Evolutionary conservation across 1,284 basidiomycete genomes (phyloP).

Genomic region (Ganoderma sinense): DNA sequence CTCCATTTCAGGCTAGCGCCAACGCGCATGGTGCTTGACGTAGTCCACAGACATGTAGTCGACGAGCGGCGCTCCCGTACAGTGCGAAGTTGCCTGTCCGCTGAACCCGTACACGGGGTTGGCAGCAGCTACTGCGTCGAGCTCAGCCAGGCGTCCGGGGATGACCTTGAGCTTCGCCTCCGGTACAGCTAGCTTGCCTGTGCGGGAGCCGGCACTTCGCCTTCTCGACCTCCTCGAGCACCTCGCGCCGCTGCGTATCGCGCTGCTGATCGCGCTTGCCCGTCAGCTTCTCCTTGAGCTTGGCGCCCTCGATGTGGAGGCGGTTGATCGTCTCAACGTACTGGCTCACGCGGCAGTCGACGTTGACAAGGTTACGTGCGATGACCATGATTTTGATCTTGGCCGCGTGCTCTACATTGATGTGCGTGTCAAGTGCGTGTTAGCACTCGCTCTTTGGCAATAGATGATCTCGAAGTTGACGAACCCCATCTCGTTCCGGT

Average conservation of each 20-base stretch:
- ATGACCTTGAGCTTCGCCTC: conserved; percentile 75
- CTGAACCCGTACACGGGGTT: conserved; percentile 58
- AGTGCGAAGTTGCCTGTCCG: conserved; percentile 82
- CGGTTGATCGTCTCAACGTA: conserved; percentile 95
- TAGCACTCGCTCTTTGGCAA: too few species aligned
- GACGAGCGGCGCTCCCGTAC: conserved; percentile 77
- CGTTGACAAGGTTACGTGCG: conserved; percentile 92
- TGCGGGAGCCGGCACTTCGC: conserved; percentile 77
- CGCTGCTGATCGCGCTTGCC: conserved; percentile 70
- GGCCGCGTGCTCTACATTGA: conserved; percentile 95
- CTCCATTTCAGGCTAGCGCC: conserved; percentile 78
- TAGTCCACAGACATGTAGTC: conserved; percentile 77
- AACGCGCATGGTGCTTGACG: conserved; percentile 75
- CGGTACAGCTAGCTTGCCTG: conserved; percentile 79
- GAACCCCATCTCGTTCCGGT: too few species aligned
- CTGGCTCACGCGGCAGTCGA: conserved; percentile 91
- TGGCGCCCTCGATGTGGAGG: conserved; percentile 83
- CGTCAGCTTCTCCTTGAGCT: conserved; percentile 86
- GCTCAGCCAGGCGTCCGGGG: conserved; percentile 68
- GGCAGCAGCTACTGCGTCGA: conserved; percentile 57
- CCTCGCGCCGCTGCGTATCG: conserved; percentile 69
- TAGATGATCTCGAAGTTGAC: too few species aligned
- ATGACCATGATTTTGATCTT: conserved; percentile 96
- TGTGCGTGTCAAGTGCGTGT: conserved; percentile 96
- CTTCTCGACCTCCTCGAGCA: conserved; percentile 71